phyloP scores from a whole-genome alignment of 805 yeast species.

The Torulaspora gathmanii region DNA sequence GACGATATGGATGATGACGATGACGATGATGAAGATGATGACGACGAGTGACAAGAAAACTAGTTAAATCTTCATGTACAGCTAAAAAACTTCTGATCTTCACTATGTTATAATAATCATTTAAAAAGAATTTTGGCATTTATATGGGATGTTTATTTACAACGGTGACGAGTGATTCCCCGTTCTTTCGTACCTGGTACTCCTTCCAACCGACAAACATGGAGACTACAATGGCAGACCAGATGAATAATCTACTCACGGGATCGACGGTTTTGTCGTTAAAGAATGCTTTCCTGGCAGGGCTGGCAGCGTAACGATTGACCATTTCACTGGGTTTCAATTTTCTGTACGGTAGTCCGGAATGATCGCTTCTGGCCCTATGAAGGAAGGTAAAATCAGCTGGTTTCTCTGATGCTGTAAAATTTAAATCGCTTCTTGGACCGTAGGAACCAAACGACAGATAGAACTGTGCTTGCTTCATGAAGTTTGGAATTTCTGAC shows the following conservation, averaged over 20 bases:
- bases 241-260: slow-evolving; percentile 49
- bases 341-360: slow-evolving; percentile 27
- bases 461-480: slow-evolving; percentile 55
- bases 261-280: slow-evolving; percentile 46
- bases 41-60: slow-evolving; percentile 22
- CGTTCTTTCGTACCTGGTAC: slow-evolving; percentile 44
- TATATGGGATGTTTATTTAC: slow-evolving; percentile 3
- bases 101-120: not conserved
- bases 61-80: slow-evolving; percentile 9
- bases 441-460: slow-evolving; percentile 70
- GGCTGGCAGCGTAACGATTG: slow-evolving; percentile 17
- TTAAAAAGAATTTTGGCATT: slow-evolving; percentile 4
- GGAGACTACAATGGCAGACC: slow-evolving; percentile 44
- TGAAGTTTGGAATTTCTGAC: slow-evolving; percentile 45
- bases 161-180: slow-evolving; percentile 33
- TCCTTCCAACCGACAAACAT: slow-evolving; percentile 54
- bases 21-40: slow-evolving; percentile 37
- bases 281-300: slow-evolving; percentile 23
- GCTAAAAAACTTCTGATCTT: slow-evolving; percentile 1
- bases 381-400: slow-evolving; percentile 55
- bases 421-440: slow-evolving; percentile 53
- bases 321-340: slow-evolving; percentile 13
- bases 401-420: slow-evolving; percentile 39
- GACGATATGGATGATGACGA: slow-evolving; percentile 39
- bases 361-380: slow-evolving; percentile 6